phyloP scores from a whole-genome alignment of 768 basidiomycete species.

The Pleurotus tuber-regium region DNA sequence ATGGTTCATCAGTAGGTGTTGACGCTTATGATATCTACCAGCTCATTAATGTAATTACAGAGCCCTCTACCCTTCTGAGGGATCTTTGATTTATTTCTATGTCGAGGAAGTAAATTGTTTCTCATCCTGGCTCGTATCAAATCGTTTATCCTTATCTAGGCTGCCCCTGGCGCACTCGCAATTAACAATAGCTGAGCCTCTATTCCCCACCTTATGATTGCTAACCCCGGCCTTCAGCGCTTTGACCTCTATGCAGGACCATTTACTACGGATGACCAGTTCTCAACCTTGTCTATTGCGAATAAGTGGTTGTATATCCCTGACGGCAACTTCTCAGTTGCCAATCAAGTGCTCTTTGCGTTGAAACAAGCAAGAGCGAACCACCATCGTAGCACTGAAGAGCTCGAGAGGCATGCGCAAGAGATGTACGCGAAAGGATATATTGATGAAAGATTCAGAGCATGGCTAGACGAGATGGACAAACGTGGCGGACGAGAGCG shows the following conservation, averaged over 20 bases:
- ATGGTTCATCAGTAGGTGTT: too few relatives aligned
- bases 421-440: conserved; percentile 46
- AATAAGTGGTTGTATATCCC: conserved; percentile 65
- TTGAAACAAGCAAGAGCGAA: conserved; percentile 48
- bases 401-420: conserved; percentile 30
- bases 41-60: conserved; percentile 31
- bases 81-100: conserved; percentile 58
- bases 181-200: conserved; percentile 60
- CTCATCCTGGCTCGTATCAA: conserved; percentile 12
- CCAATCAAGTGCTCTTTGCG: conserved; percentile 47
- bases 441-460: conserved; percentile 46
- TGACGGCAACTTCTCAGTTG: conserved; percentile 46
- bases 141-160: conserved; percentile 30
- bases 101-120: conserved; percentile 37
- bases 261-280: conserved; percentile 79
- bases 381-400: conserved; percentile 29
- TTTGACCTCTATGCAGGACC: conserved; percentile 65
- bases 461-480: conserved; percentile 61
- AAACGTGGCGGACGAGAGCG: conserved; percentile 31
- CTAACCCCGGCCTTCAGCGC: conserved; percentile 60
- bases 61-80: conserved; percentile 57
- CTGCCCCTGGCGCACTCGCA: conserved; percentile 52
- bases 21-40: too few relatives aligned
- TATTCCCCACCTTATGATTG: conserved; percentile 62
- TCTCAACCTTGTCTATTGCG: conserved; percentile 68